Evolutionary conservation across 495 filamentous ascomycete genomes (phyloP), one percentile per base, ranked within the genome.

Genomic region (Talaromyces ruber): DNA sequence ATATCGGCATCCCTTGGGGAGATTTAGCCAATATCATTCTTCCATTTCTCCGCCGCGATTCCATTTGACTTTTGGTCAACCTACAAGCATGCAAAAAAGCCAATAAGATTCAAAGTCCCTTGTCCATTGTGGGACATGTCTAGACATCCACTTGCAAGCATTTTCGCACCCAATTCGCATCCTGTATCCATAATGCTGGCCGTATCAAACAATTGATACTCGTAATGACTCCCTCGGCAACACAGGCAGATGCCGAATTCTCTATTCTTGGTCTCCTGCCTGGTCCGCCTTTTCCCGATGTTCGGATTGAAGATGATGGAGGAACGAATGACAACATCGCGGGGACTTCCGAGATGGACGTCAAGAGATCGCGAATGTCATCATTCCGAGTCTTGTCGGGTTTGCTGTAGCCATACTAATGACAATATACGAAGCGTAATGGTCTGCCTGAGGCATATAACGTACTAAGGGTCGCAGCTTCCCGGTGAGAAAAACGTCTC

Each of bases 231-330:
- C 26, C 51, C 51, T 54, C 51, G 51, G 51, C 6, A 54, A 54
- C 51, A 25, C 14, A 6, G 22, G 14, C 43, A 26, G 6, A 43
- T 26, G 34, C 39, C 58, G 32, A 47, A 26, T 18, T 22, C 25
- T 25, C 26, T 59, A 24, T 32, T 18, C 28, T 12, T 24, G 37
- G 18, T n/a, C n/a, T 37, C 62, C 54, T 50, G 58, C 26, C n/a
- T 52, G 47, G 60, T 61, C 66, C 65, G 70, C 64, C 63, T 70
- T 70, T 70, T 70, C 57, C 68, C 68, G 68, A 70, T 8, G 7
- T 47, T 47, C 43, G 43, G 43, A 47, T 47, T 47, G 43, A 43
- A 9, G 43, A 9, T 7, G n/a, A 21, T n/a, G 0, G 0, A 28
- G 11, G 25, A 28, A 53, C 50, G 25, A 53, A 28, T 28, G 50